Base-by-base conservation (phyloP, 2,329 filamentous ascomycete genomes). In the Talaromyces sp. region DNA sequence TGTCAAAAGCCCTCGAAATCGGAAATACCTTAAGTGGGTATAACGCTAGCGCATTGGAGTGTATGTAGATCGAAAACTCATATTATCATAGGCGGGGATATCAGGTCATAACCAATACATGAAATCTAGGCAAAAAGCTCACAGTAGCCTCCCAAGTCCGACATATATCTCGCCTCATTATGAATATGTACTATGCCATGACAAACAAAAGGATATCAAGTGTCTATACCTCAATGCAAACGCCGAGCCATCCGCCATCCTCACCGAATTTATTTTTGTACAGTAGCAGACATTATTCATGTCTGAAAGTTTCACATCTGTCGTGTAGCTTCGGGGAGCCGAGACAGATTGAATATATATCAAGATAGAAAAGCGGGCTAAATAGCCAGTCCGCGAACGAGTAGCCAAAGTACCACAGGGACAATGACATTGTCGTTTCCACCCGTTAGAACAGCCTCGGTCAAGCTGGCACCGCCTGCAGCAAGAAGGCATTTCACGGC, bases 351-450 rank as follows among this genome's bases (percentile, higher is more conserved):
- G 50, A 37, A 54, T 50, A 54, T 35, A 54, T 52, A 54, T 21
- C 44, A 28, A 37, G 35, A 54, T 37, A 37, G 28, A 23, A 14
- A 23, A 5, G 21, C n/a, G 35, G 50, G 31, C 66, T 64, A 71
- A 50, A 73, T 60, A 64, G 67, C 83, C 64, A 93, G 76, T 21
- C 91, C 91, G 76, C 93, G 90, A 42, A 96, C 92, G 70, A 96
- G 87, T 64, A 93, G 84, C 95, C 95, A 99, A 65, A 99, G 78
- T 58, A 96, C 87, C 63, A 99, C 86, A 3, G 95, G 95, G 66
- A 98, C 93, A 66, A 98, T 88, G 18, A 99, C 95, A 81, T 99
- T 99, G 81, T 99, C 95, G 76, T 99, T 99, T 33, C 93, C 95
- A 1, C 95, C 95, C 14, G 95, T 98, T 66, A 99, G 79, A 54